phyloP scores from a whole-genome alignment of 1,284 basidiomycete genomes.

The Athelia sp. region DNA sequence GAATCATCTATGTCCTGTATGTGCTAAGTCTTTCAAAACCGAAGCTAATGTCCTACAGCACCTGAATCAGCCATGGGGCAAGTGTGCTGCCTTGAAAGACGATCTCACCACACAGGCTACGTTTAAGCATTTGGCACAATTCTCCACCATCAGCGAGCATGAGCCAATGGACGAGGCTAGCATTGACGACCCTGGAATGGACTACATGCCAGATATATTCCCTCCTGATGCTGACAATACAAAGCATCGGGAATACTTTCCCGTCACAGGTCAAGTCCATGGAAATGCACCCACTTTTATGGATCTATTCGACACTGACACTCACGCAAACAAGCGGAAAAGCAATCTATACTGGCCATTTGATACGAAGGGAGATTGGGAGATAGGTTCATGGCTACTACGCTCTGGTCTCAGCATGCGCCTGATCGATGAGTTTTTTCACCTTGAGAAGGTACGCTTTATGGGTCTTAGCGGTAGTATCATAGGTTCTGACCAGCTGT shows the following conservation, averaged over 20 bases:
- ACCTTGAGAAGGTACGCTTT: neutral
- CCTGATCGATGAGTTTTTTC: constrained; percentile 3
- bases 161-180: neutral
- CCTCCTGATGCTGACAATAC: neutral
- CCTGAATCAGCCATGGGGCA: too few species aligned
- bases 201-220: neutral
- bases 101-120: neutral
- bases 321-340: neutral
- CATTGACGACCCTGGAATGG: neutral
- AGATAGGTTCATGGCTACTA: constrained; percentile 1
- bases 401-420: constrained; percentile 3
- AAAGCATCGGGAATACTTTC: neutral
- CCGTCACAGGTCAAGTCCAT: neutral
- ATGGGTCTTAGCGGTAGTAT: neutral
- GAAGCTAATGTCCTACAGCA: too few species aligned
- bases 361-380: neutral
- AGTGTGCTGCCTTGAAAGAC: too few species aligned
- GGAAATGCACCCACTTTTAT: neutral
- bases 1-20: too few species aligned
- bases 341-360: neutral
- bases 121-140: neutral
- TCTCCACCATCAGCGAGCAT: too few species aligned
- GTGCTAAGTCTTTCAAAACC: too few species aligned
- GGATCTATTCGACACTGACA: neutral
- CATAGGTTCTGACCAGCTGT: neutral